A percentile compares a stretch with the other conserved stretches of the same genome.
These are phyloP conservation scores for Fusarium burgessii DNA, from an alignment of 2,329 filamentous ascomycete genomes.

Conservation along the genomic window DNA sequence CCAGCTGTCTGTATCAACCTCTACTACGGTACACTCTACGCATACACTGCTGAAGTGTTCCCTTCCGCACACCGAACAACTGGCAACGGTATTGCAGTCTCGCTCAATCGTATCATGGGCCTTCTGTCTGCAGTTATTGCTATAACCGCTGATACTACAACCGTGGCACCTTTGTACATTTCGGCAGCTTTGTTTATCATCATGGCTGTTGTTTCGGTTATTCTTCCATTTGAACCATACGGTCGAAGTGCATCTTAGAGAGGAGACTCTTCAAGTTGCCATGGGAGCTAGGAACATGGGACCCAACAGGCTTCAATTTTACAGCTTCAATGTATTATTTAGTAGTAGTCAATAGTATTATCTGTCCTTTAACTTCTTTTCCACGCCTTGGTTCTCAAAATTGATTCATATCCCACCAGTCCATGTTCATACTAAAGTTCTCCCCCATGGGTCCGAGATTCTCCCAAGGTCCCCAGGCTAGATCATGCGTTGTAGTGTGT, in stretches of 20 bases:
- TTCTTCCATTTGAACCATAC: conserved; percentile 76
- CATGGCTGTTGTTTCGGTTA: conserved; percentile 67
- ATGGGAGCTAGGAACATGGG: fast-evolving
- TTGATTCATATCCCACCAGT: conserved; percentile 35
- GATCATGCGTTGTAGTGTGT: background rate
- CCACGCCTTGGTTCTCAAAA: background rate
- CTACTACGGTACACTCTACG: conserved; percentile 76
- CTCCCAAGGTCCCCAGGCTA: conserved; percentile 38
- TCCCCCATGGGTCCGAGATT: conserved; percentile 12
- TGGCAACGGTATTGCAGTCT: conserved; percentile 59
- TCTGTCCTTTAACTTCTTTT: fast-evolving
- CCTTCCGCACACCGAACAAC: conserved; percentile 74
- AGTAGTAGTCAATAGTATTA: too few species aligned
- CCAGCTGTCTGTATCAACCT: conserved; percentile 73
- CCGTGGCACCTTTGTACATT: conserved; percentile 73
- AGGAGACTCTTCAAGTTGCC: fast-evolving
- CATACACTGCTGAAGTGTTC: conserved; percentile 72
- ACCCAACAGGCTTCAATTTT: too few species aligned
- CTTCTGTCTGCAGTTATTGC: conserved; percentile 23
- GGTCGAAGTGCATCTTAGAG: conserved; percentile 37
- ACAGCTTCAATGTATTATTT: too few species aligned
- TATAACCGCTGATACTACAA: conserved; percentile 68
- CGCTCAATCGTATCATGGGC: conserved; percentile 41
- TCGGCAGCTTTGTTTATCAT: conserved; percentile 73
- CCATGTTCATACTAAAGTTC: conserved; percentile 6